These are phyloP conservation scores for Phaffomyces thermotolerans DNA, from an alignment of 805 yeast genomes.

Conservation along the genomic window DNA sequence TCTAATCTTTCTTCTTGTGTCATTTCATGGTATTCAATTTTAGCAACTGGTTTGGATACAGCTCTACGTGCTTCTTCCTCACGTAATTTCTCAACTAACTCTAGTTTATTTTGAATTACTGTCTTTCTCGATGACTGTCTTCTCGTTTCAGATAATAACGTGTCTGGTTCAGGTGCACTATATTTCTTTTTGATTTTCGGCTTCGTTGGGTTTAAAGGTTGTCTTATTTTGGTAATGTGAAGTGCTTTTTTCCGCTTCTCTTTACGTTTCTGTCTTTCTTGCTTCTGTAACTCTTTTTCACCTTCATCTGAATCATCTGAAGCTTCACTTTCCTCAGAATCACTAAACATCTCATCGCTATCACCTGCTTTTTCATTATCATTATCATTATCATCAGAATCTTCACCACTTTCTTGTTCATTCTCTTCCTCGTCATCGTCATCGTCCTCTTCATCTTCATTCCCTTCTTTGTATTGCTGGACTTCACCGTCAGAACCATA, in stretches of 20 bases:
- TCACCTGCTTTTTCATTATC: conserved; percentile 13
- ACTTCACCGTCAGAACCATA: conserved; percentile 16
- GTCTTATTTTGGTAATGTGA: conserved; percentile 28
- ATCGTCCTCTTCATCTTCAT: conserved; percentile 25
- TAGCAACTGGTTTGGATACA: conserved; percentile 34
- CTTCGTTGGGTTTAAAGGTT: conserved; percentile 15
- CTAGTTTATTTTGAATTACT: conserved; percentile 69
- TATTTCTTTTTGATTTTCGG: conserved; percentile 25
- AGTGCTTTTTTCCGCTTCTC: conserved; percentile 23
- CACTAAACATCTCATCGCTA: conserved; percentile 11
- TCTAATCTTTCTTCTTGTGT: conserved; percentile 41
- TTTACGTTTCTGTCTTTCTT: conserved; percentile 30
- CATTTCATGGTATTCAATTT: conserved; percentile 35
- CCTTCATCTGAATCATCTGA: conserved; percentile 53
- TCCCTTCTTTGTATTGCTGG: conserved; percentile 24
- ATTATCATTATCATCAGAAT: conserved; percentile 20
- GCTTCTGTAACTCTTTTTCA: conserved; percentile 50
- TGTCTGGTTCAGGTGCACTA: conserved; percentile 40
- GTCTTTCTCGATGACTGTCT: conserved; percentile 73
- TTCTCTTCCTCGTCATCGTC: conserved; percentile 23
- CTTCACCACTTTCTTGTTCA: conserved; percentile 1
- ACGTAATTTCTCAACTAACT: conserved; percentile 64
- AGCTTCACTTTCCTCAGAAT: conserved; percentile 1
- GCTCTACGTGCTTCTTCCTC: conserved; percentile 57
- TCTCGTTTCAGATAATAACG: conserved; percentile 45